phyloP scores from a whole-genome alignment of 768 basidiomycete species.

The Mrakia frigida region DNA sequence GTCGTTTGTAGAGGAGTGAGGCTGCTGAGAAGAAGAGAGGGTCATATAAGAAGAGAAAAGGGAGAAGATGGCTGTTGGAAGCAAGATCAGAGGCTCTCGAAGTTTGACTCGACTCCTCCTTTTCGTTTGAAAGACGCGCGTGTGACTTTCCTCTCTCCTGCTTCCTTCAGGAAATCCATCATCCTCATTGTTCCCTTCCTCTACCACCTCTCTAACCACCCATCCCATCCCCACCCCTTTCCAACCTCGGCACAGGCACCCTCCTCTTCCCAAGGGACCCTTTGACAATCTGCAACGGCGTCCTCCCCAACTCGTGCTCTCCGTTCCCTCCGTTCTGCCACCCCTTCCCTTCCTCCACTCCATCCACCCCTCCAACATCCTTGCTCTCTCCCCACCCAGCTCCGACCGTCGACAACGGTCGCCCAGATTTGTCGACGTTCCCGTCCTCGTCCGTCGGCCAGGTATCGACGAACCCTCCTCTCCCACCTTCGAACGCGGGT shows the following conservation, averaged over 20 bases:
- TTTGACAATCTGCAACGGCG: constrained; percentile 2
- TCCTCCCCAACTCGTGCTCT: constrained; percentile 14
- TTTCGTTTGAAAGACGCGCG: background rate
- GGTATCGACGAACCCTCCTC: constrained; percentile 20
- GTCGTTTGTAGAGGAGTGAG: no score
- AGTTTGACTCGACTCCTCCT: background rate
- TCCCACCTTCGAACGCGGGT: background rate
- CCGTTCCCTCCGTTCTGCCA: constrained; percentile 18
- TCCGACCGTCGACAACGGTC: background rate
- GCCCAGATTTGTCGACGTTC: background rate
- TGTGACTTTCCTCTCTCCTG: background rate
- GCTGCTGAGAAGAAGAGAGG: background rate
- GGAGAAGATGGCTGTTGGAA: background rate
- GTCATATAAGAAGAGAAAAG: background rate
- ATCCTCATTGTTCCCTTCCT: background rate
- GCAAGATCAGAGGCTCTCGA: background rate
- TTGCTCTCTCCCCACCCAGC: constrained; percentile 4
- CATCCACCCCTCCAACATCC: constrained; percentile 19
- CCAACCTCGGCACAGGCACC: constrained; percentile 19
- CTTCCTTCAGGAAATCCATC: background rate
- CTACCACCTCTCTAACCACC: constrained; percentile 13
- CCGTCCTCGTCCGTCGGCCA: background rate
- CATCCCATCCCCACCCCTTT: constrained; percentile 20
- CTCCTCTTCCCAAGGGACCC: constrained; percentile 7
- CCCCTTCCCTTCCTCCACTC: constrained; percentile 6